These are phyloP conservation scores for Nakazawaea ernobii DNA, from an alignment of 805 yeast genomes.

Conservation along the genomic window DNA sequence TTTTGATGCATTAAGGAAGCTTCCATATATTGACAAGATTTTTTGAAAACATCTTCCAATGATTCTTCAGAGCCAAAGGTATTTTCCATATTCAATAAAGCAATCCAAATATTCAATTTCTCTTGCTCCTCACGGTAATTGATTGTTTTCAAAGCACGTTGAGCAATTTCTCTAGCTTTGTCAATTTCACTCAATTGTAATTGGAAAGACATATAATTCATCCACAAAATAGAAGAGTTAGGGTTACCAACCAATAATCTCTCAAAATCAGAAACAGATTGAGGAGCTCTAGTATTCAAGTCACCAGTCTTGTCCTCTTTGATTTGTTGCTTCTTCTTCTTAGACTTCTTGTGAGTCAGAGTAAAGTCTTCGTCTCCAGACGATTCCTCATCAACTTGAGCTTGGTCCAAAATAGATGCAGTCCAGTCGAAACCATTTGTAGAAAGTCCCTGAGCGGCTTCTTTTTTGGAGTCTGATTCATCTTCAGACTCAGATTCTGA, in stretches of 20 bases:
- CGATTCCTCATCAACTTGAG: constrained; percentile 48
- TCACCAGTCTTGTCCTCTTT: constrained; percentile 83
- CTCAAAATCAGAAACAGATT: constrained; percentile 88
- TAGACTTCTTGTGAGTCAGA: constrained; percentile 30
- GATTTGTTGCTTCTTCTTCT: constrained; percentile 29
- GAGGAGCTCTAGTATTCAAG: constrained; percentile 79
- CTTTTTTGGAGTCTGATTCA: constrained; percentile 25
- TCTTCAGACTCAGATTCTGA: constrained; percentile 24
- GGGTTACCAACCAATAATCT: constrained; percentile 89
- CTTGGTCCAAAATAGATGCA: constrained; percentile 81
- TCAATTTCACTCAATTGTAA: constrained; percentile 90
- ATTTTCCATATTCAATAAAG: constrained; percentile 87
- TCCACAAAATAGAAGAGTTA: constrained; percentile 90
- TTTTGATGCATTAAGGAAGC: constrained; percentile 75
- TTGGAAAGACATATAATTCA: constrained; percentile 98
- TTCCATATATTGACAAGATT: constrained; percentile 90
- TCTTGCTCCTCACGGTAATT: constrained; percentile 89
- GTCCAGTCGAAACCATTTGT: constrained; percentile 96
- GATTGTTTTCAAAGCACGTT: constrained; percentile 87
- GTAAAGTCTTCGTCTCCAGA: constrained; percentile 43
- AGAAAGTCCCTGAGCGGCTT: constrained; percentile 52
- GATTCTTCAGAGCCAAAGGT: constrained; percentile 86
- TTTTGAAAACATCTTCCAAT: constrained; percentile 72
- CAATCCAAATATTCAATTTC: constrained; percentile 93
- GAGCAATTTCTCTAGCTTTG: constrained; percentile 89